Evolutionary conservation across 441 rosid genomes (phyloP).

Genomic region (Adansonia madagascariensis): DNA sequence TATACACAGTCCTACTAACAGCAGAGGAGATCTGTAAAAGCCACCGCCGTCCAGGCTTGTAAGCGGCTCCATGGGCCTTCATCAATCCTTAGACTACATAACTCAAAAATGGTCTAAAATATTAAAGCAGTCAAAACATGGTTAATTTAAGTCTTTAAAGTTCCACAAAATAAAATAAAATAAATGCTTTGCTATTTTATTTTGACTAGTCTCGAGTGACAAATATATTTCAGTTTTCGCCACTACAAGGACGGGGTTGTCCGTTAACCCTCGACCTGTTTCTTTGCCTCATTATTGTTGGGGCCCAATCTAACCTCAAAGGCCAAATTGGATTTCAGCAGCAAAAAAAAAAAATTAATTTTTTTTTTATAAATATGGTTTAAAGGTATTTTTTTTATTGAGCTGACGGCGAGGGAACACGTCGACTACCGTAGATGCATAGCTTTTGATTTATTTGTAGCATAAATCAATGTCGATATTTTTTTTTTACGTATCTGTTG

Average conservation of each 20-base stretch:
- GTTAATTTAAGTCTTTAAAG: background rate
- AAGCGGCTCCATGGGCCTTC: background rate
- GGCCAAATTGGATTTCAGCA: slow-evolving; percentile 10
- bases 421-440: too few relatives aligned
- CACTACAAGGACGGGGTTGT: background rate
- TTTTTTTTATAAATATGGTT: slow-evolving; percentile 1
- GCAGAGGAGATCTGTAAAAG: too few relatives aligned
- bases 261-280: slow-evolving; percentile 10
- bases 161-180: background rate
- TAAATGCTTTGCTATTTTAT: background rate
- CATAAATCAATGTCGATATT: too few relatives aligned
- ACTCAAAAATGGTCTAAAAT: background rate
- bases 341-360: background rate
- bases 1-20: too few relatives aligned
- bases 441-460: too few relatives aligned
- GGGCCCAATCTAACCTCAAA: slow-evolving; percentile 18
- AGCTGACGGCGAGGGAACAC: slow-evolving; percentile 35
- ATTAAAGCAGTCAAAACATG: slow-evolving; percentile 3
- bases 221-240: background rate
- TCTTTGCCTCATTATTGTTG: slow-evolving; percentile 32
- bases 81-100: background rate
- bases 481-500: too few relatives aligned
- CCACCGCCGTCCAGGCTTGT: slow-evolving; percentile 7
- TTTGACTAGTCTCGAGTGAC: background rate
- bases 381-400: slow-evolving; percentile 15